phyloP scores from a whole-genome alignment of 176 grass and related monocot genomes.

The Musa troglodytarum region DNA sequence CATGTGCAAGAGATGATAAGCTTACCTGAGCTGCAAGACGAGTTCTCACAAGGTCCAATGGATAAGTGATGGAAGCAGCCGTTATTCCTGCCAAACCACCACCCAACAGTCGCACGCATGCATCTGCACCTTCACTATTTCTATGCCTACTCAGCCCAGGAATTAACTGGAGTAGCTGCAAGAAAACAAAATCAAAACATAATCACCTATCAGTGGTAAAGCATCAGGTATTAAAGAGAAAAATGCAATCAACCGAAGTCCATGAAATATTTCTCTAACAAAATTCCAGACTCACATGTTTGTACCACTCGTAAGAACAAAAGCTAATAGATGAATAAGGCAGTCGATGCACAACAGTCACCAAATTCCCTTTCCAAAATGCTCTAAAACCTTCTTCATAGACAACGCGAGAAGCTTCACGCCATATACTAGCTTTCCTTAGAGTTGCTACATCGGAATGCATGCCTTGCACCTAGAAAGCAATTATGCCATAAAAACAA shows the following conservation, averaged over 20 bases:
- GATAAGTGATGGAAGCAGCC: constrained; percentile 83
- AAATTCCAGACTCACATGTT: constrained; percentile 37
- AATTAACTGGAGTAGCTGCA: constrained; percentile 68
- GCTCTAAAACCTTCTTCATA: constrained; percentile 79
- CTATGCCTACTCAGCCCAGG: constrained; percentile 57
- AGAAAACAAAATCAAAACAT: constrained; percentile 20
- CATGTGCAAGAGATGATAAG: constrained; percentile 6
- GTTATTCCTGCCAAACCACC: constrained; percentile 93
- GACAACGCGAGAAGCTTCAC: constrained; percentile 66
- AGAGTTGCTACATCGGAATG: constrained; percentile 65
- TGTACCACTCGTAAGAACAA: constrained; percentile 81
- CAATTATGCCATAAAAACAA: constrained; percentile 14
- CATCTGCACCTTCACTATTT: constrained; percentile 50
- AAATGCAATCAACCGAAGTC: neutral
- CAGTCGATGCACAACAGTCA: constrained; percentile 82
- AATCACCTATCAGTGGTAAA: neutral
- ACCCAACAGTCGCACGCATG: constrained; percentile 56
- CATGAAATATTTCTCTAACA: neutral
- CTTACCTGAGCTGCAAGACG: constrained; percentile 85
- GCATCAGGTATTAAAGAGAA: no score
- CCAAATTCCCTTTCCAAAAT: constrained; percentile 97
- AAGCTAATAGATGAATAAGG: constrained; percentile 95
- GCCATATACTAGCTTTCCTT: constrained; percentile 58
- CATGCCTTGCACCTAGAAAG: constrained; percentile 85
- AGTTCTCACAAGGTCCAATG: constrained; percentile 76